These are phyloP conservation scores for Capillidium rhysosporum DNA, from an alignment of 371 early-diverging fungal species.

Conservation along the genomic window DNA sequence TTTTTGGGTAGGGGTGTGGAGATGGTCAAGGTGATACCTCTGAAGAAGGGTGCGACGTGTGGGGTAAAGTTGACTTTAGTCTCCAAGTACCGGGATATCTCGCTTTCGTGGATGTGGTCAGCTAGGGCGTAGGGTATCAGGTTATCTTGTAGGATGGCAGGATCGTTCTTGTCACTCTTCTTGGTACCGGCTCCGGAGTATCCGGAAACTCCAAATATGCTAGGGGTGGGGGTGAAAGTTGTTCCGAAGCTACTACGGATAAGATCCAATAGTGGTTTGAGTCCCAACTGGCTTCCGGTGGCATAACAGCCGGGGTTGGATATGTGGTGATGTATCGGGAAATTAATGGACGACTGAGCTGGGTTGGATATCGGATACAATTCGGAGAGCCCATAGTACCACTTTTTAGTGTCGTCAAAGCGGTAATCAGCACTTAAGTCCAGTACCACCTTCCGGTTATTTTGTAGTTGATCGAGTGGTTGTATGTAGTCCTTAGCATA, in stretches of 20 bases:
- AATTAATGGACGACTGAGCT: conserved; percentile 40
- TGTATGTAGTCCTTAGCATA: conserved; percentile 79
- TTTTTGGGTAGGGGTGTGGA: conserved; percentile 54
- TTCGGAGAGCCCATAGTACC: conserved; percentile 85
- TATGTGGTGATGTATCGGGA: conserved; percentile 36
- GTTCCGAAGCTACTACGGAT: conserved; percentile 31
- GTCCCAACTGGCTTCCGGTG: conserved; percentile 79
- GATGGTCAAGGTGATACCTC: conserved; percentile 79
- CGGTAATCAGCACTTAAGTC: conserved; percentile 89
- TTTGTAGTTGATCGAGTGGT: conserved; percentile 37
- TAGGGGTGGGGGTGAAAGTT: conserved; percentile 52
- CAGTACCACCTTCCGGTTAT: conserved; percentile 46
- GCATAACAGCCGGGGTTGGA: conserved; percentile 97
- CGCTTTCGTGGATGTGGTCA: conserved; percentile 89
- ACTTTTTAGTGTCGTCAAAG: conserved; percentile 36
- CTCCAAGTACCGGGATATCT: conserved; percentile 64
- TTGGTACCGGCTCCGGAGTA: conserved; percentile 95
- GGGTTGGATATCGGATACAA: not conserved
- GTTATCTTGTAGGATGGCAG: conserved; percentile 60
- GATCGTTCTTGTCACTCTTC: conserved; percentile 84
- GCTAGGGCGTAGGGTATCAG: conserved; percentile 80
- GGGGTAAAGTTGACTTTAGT: conserved; percentile 50
- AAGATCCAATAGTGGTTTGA: conserved; percentile 56
- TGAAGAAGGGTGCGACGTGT: conserved; percentile 84
- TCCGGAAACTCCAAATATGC: conserved; percentile 90